Evolutionary conservation across 1,139 yeast genomes (phyloP), one percentile per base, ranked within the genome.

Genomic region (Saccharomyces pastorianus): DNA sequence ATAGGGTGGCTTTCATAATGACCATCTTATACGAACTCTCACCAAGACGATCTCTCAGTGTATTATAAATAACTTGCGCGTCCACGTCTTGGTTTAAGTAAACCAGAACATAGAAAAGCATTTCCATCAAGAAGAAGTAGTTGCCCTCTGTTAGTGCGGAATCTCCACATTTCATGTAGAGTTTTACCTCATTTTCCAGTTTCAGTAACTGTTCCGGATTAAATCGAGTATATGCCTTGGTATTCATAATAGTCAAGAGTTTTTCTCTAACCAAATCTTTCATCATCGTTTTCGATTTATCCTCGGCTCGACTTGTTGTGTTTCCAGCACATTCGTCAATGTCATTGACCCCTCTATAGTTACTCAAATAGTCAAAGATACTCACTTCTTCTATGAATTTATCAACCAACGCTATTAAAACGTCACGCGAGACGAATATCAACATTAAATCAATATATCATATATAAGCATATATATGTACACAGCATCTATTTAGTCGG

Each of bases 21-120:
- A 64, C 65, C 27, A 68, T 50, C 14, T 58, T 57, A 4, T 70
- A 65, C 2, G 71, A 62, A 28, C 71, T 70, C 41, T 78, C 78
- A 4, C 78, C 80, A 67, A 89, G 84, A 64, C 81, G 80, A 65
- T 89, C 96, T 44, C 78, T 69, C 14, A 90, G 68, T 48, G 83
- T 73, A 55, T 84, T 85, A 56, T 88, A 76, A 55, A 82, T 75
- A 13, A 78, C 71, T 61, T 84, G 81, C 14, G 96, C 96, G 60
- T 83, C 89, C 1, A 75, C 71, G 64, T 89, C 96, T 58, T 82
- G 78, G 50, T 81, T 76, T n/a, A 88, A 72, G 57, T 84, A 74
- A 46, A 89, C 69, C 2, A 84, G 73, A 49, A 90, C 74, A 64
- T 82, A 83, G 67, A 88, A 88, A 54, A 86, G 84, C 64, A 88